Evolutionary conservation across 2,329 filamentous ascomycete genomes (phyloP).

Genomic region (Canariomyces notabilis): DNA sequence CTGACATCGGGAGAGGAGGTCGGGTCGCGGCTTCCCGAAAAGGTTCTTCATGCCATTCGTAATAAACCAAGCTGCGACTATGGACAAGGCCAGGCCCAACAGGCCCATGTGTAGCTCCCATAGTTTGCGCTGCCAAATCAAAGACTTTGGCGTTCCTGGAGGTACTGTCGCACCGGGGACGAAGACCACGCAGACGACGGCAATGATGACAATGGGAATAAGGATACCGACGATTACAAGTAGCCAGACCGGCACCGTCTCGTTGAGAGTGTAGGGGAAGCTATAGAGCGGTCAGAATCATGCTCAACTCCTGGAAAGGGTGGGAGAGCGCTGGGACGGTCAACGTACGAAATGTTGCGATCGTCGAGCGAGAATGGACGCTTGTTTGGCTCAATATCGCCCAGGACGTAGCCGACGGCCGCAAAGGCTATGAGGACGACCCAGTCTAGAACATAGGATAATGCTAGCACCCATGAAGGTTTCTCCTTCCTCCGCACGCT

Average conservation of each 20-base stretch:
- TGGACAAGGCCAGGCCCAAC: slow-evolving; percentile 72
- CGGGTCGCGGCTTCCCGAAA: slow-evolving; percentile 68
- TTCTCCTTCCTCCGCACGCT: slow-evolving; percentile 24
- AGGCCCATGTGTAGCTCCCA: slow-evolving; percentile 88
- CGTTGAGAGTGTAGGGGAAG: slow-evolving; percentile 64
- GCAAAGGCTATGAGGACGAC: slow-evolving; percentile 57
- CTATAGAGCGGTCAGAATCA: slow-evolving; percentile 31
- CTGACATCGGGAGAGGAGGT: slow-evolving; percentile 73
- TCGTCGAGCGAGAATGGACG: slow-evolving; percentile 69
- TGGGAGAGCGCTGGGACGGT: background rate
- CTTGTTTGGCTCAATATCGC: slow-evolving; percentile 57
- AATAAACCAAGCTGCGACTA: slow-evolving; percentile 70
- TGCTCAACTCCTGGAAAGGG: background rate
- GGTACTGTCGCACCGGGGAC: slow-evolving; percentile 68
- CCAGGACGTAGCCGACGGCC: slow-evolving; percentile 55
- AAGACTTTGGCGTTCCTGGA: slow-evolving; percentile 53
- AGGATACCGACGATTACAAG: slow-evolving; percentile 60
- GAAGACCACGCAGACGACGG: slow-evolving; percentile 62
- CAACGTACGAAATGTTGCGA: slow-evolving; percentile 64
- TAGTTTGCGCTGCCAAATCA: slow-evolving; percentile 74
- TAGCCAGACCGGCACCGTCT: slow-evolving; percentile 65
- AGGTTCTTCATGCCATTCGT: slow-evolving; percentile 81
- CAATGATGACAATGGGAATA: slow-evolving; percentile 62
- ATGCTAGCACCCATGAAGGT: slow-evolving; percentile 39
- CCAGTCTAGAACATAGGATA: slow-evolving; percentile 73